Percentiles rank a stretch among this genome's conserved stretches.
phyloP scores from a whole-genome alignment of 2,329 filamentous ascomycete genomes.

The Fusarium sp. region DNA sequence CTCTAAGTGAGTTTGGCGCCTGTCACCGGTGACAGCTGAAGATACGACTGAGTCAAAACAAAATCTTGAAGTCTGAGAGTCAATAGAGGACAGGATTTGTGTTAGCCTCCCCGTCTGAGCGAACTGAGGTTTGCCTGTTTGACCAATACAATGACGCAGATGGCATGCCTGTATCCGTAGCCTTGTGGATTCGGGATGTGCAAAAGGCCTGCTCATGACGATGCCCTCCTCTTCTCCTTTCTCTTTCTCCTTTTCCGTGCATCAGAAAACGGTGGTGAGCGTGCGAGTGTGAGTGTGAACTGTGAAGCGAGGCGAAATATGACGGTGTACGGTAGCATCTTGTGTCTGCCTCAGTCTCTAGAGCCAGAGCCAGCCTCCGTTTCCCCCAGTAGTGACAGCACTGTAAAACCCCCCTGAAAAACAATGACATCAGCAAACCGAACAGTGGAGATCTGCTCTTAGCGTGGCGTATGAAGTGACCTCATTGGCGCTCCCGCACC shows the following conservation, averaged over 20 bases:
- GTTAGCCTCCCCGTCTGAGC: conserved; percentile 3
- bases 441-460: background rate
- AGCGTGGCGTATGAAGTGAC: conserved; percentile 37
- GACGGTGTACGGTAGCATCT: conserved; percentile 33
- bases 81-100: background rate
- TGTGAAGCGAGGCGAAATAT: conserved; percentile 32
- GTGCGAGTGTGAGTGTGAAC: background rate
- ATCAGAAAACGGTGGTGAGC: conserved; percentile 3
- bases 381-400: background rate
- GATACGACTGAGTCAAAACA: background rate
- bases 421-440: conserved; percentile 41
- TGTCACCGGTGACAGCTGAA: background rate
- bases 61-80: background rate
- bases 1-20: conserved; percentile 19
- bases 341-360: background rate
- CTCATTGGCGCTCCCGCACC: conserved; percentile 37
- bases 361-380: conserved; percentile 3
- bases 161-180: conserved; percentile 31
- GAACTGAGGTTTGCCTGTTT: background rate
- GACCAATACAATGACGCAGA: conserved; percentile 38
- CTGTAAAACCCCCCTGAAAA: conserved; percentile 1
- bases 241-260: conserved; percentile 10
- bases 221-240: background rate
- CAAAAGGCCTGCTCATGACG: conserved; percentile 28
- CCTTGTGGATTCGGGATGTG: conserved; percentile 25